A percentile compares a stretch with the other conserved stretches of the same genome.
phyloP scores from a whole-genome alignment of 352 stramenopile genomes.

The Phytophthora hybrid region DNA sequence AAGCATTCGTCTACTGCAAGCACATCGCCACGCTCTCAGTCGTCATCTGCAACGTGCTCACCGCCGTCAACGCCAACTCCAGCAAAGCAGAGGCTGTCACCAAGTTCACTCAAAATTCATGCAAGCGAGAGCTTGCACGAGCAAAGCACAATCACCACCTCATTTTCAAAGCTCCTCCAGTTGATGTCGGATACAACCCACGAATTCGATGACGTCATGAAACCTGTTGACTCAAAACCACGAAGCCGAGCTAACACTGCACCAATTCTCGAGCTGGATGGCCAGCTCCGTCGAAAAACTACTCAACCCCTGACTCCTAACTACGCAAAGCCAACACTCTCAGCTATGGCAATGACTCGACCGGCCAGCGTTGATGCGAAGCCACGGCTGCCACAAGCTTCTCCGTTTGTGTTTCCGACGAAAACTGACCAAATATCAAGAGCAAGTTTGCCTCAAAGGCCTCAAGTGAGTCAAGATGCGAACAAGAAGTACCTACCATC shows the following conservation, averaged over 20 bases:
- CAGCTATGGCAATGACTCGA: constrained; percentile 15
- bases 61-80: constrained; percentile 14
- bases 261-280: constrained; percentile 1
- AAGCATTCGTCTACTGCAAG: constrained; percentile 3
- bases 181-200: constrained; percentile 33
- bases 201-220: constrained; percentile 15
- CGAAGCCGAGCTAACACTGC: constrained; percentile 23
- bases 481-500: constrained; percentile 26
- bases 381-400: neutral
- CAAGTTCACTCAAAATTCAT: neutral
- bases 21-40: constrained; percentile 9
- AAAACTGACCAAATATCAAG: constrained; percentile 8
- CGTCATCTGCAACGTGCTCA: constrained; percentile 17
- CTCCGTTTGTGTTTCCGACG: constrained; percentile 10
- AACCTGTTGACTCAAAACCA: constrained; percentile 1
- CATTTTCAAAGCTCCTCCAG: constrained; percentile 48
- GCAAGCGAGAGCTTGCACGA: neutral
- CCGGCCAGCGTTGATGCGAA: constrained; percentile 36
- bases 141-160: constrained; percentile 33
- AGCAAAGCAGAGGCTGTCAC: constrained; percentile 16
- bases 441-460: neutral
- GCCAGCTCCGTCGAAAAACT: neutral
- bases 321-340: constrained; percentile 32
- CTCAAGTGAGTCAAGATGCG: neutral
- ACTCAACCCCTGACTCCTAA: constrained; percentile 19